Evolutionary conservation across 176 grass and related monocot genomes (phyloP), one percentile per base, ranked within the genome.

Genomic region (Carex cristatella): DNA sequence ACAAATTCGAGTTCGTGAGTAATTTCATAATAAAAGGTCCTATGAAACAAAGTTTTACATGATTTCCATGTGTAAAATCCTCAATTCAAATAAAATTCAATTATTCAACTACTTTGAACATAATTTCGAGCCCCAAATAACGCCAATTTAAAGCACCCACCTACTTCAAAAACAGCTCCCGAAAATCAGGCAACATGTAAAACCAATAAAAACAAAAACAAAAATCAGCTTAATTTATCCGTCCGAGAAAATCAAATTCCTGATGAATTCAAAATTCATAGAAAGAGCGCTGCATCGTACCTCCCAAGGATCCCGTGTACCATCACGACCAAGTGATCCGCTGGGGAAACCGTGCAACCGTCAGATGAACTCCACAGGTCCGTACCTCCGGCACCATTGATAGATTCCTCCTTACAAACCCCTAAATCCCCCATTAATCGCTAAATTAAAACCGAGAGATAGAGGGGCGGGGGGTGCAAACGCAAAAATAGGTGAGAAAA

Each of bases 231-330:
- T 14, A 78, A 78, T 78, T 57, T 51, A 1, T 18, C 81, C 6
- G 5, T 69, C 64, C 37, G 55, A 18, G 11, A 64, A 83, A 35
- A 69, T 68, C 37, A 82, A 81, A 48, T 46, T 30, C 53, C 16
- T 27, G 19, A 82, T 64, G 15, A 48, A 83, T 48, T 46, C 2
- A 53, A 79, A 37, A 14, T 14, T 27, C 12, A 69, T 1, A 83
- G 28, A 63, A 44, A 64, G 16, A 53, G 16, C 10, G 13, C n/a
- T 33, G 27, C 81, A 53, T n/a, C 81, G 7, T 69, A 88, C 86
- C 80, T 88, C 35, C 86, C 86, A 9, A 88, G 86, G 80, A 88
- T 88, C 11, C 86, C 86, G 80, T 88, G 86, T 48, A 88, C 86
- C 86, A 88, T 83, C 66, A 88, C 86, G 10, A 88, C 86, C 60